Evolutionary conservation across 108 stramenopile species (phyloP).

Genomic region (Schizochytrium sp.): DNA sequence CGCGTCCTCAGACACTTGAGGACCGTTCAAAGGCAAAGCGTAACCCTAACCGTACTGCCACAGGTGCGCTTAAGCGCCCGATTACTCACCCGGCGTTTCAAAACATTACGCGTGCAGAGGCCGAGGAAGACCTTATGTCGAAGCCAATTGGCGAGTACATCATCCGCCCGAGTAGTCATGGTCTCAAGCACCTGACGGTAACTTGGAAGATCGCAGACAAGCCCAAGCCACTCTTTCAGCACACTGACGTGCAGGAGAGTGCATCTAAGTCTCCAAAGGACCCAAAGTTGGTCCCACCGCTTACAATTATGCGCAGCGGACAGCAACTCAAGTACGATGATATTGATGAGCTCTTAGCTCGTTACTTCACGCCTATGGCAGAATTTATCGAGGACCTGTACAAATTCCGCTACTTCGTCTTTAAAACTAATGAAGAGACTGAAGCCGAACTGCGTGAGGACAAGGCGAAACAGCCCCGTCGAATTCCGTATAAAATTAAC

Average conservation of each 20-base stretch:
- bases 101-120: constrained; percentile 61
- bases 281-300: constrained; percentile 44
- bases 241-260: constrained; percentile 30
- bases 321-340: not conserved
- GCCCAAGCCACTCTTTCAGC: constrained; percentile 20
- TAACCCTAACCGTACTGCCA: constrained; percentile 2
- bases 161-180: constrained; percentile 65
- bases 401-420: constrained; percentile 17
- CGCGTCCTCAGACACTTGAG: not conserved
- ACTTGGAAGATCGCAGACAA: constrained; percentile 61
- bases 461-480: constrained; percentile 28
- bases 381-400: constrained; percentile 54
- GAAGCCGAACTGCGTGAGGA: not conserved
- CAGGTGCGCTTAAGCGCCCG: constrained; percentile 10
- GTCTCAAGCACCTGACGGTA: constrained; percentile 58
- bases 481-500: constrained; percentile 17
- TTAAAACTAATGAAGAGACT: not conserved
- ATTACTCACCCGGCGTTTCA: constrained; percentile 64
- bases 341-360: constrained; percentile 63
- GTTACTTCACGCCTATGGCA: constrained; percentile 58
- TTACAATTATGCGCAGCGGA: constrained; percentile 34
- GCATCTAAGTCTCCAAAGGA: not conserved
- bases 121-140: constrained; percentile 49
- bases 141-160: constrained; percentile 9
- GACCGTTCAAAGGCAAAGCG: not conserved